These are phyloP conservation scores for Cyclostephanos tholiformis DNA, from an alignment of 108 stramenopile species.

Conservation along the genomic window DNA sequence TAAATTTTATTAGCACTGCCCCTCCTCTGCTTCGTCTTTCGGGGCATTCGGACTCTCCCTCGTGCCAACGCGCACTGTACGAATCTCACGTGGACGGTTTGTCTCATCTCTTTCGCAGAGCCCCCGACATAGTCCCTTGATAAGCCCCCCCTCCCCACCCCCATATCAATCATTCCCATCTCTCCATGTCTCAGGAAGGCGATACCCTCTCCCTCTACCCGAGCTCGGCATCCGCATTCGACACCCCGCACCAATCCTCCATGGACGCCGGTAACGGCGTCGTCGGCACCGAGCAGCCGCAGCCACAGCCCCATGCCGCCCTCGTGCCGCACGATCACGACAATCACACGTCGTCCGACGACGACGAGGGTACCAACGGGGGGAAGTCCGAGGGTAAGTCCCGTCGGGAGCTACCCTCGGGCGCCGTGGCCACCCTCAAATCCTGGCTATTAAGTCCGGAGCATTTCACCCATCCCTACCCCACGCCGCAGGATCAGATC, in stretches of 20 bases:
- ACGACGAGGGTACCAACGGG: slow-evolving; percentile 40
- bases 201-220: slow-evolving; percentile 24
- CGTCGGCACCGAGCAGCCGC: slow-evolving; percentile 3
- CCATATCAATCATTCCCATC: neutral
- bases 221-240: neutral
- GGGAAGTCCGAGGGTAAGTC: slow-evolving; percentile 63
- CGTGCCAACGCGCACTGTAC: no score
- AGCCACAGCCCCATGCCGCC: slow-evolving; percentile 22
- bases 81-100: no score
- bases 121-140: neutral
- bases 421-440: slow-evolving; percentile 89
- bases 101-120: no score
- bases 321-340: slow-evolving; percentile 12
- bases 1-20: no score
- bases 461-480: slow-evolving; percentile 93
- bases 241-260: neutral
- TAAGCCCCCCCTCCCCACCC: neutral
- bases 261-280: neutral
- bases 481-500: slow-evolving; percentile 89
- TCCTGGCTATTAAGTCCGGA: slow-evolving; percentile 90
- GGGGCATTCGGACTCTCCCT: no score
- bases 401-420: slow-evolving; percentile 89
- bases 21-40: no score
- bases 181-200: slow-evolving; percentile 21
- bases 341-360: slow-evolving; percentile 16